phyloP scores from a whole-genome alignment of 2,329 filamentous ascomycete species.

The Dendryphion nanum region DNA sequence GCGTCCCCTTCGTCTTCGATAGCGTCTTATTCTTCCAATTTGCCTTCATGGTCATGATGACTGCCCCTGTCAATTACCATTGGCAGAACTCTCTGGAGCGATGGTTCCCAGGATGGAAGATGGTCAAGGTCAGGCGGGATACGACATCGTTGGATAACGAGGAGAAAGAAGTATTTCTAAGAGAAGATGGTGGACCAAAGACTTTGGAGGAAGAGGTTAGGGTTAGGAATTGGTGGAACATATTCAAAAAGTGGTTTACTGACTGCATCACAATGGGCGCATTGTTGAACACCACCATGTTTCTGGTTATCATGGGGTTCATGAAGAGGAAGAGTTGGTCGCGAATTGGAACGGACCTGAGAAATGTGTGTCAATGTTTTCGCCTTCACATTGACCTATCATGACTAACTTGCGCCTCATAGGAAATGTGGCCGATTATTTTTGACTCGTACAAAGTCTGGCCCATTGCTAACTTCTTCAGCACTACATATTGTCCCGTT shows the following conservation, averaged over 20 bases:
- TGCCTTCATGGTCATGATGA: conserved; percentile 64
- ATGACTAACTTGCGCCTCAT: background rate
- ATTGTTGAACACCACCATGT: conserved; percentile 63
- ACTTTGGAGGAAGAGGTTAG: conserved; percentile 26
- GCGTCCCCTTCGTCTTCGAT: conserved; percentile 38
- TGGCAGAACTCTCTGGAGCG: conserved; percentile 82
- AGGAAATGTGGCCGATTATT: conserved; percentile 36
- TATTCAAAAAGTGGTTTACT: conserved; percentile 63
- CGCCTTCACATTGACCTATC: conserved; percentile 22
- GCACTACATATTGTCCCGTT: conserved; percentile 69
- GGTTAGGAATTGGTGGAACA: conserved; percentile 54
- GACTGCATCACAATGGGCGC: conserved; percentile 67
- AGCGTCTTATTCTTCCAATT: conserved; percentile 38
- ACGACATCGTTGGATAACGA: conserved; percentile 16
- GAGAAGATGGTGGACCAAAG: conserved; percentile 27
- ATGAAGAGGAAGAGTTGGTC: conserved; percentile 37
- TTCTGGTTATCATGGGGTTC: conserved; percentile 60
- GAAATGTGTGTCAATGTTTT: conserved; percentile 41
- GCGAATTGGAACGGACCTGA: conserved; percentile 32
- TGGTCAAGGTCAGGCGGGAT: conserved; percentile 14
- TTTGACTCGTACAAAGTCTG: conserved; percentile 70
- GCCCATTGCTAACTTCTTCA: conserved; percentile 68
- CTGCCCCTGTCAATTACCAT: conserved; percentile 76
- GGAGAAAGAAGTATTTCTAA: conserved; percentile 27
- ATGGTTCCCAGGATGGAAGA: conserved; percentile 62